A percentile compares a stretch with the other conserved stretches of the same genome.
phyloP scores from a whole-genome alignment of 495 filamentous ascomycete genomes.

The Podospora bellae-mahoneyi region DNA sequence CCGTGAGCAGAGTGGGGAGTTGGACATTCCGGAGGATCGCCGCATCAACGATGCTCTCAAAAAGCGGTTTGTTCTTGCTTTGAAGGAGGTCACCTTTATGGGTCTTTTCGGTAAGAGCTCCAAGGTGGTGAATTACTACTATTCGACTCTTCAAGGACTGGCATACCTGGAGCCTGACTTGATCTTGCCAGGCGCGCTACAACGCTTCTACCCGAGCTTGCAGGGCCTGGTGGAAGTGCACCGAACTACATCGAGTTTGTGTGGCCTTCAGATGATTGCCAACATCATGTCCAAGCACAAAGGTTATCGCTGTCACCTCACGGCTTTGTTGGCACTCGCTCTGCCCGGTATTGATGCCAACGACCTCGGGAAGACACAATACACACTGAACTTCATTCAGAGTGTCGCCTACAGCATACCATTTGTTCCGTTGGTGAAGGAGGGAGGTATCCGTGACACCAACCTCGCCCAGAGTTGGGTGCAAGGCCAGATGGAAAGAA shows the following conservation, averaged over 20 bases:
- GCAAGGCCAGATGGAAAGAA: slow-evolving; percentile 82
- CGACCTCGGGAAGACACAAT: slow-evolving; percentile 92
- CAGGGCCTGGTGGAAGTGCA: slow-evolving; percentile 97
- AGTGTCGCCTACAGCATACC: slow-evolving; percentile 92
- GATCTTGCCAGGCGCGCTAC: slow-evolving; percentile 88
- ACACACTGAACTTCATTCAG: slow-evolving; percentile 92
- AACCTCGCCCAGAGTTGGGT: slow-evolving; percentile 92
- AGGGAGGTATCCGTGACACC: slow-evolving; percentile 66
- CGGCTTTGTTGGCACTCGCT: slow-evolving; percentile 83
- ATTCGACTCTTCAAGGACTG: slow-evolving; percentile 83
- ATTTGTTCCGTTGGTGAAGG: slow-evolving; percentile 74
- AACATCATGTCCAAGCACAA: slow-evolving; percentile 86
- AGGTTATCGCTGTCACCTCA: slow-evolving; percentile 92
- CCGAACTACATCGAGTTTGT: slow-evolving; percentile 88
- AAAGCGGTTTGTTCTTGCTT: slow-evolving; percentile 81
- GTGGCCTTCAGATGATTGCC: slow-evolving; percentile 83
- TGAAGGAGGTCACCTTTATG: slow-evolving; percentile 96
- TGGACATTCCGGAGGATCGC: slow-evolving; percentile 76
- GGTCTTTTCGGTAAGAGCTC: slow-evolving; percentile 94
- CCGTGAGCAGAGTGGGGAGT: slow-evolving; percentile 84
- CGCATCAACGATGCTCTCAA: slow-evolving; percentile 76
- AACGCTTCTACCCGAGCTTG: slow-evolving; percentile 94
- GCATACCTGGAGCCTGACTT: slow-evolving; percentile 88
- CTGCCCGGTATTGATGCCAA: slow-evolving; percentile 97
- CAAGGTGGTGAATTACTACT: slow-evolving; percentile 83